These are phyloP conservation scores for Ophiostoma sp. DNA, from an alignment of 2,329 filamentous ascomycete genomes.

Conservation along the genomic window DNA sequence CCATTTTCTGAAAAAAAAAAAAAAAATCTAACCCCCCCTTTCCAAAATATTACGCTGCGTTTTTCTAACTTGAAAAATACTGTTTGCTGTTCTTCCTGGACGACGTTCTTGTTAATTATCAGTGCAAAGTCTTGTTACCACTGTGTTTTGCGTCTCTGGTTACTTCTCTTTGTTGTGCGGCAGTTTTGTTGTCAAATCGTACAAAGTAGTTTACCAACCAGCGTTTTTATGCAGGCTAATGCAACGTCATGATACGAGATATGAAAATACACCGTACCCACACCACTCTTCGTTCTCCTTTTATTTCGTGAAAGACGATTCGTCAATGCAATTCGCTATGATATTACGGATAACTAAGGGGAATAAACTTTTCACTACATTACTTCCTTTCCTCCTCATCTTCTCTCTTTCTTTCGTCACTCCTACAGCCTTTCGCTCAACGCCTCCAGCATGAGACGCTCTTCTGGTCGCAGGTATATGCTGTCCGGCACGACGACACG, in stretches of 20 bases:
- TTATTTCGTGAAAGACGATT: neutral
- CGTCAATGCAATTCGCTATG: neutral
- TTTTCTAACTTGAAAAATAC: no score
- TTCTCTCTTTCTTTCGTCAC: neutral
- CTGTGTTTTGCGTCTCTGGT: neutral
- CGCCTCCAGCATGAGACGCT: slow-evolving; percentile 23
- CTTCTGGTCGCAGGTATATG: slow-evolving; percentile 24
- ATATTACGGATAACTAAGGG: neutral
- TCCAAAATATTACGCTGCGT: no score
- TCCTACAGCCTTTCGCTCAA: slow-evolving; percentile 22
- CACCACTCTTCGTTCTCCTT: neutral
- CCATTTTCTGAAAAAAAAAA: no score
- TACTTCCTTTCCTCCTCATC: neutral
- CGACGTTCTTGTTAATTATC: no score
- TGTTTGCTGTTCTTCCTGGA: no score
- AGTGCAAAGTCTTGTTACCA: neutral
- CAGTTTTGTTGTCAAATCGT: neutral
- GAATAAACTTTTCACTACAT: neutral
- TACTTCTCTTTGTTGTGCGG: neutral
- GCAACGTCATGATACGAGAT: neutral
- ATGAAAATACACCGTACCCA: neutral
- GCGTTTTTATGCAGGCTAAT: neutral
- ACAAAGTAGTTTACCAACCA: neutral
- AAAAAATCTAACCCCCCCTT: no score
- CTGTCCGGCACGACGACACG: slow-evolving; percentile 21